phyloP scores from a whole-genome alignment of 257 asterid genomes.

The Nemophila menziesii region DNA sequence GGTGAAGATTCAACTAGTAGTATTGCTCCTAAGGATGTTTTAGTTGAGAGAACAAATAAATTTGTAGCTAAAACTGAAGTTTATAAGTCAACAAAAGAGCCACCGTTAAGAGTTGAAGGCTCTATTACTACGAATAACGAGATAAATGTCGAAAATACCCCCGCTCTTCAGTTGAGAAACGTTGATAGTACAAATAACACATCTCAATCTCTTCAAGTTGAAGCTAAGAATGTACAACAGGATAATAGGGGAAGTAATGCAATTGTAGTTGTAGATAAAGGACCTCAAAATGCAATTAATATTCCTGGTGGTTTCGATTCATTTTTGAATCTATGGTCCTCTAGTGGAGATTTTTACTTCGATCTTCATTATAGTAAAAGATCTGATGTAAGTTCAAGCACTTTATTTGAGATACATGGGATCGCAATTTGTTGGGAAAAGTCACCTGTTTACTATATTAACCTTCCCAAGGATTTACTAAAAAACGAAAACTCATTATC shows the following conservation, averaged over 20 bases:
- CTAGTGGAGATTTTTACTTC: conserved; percentile 54
- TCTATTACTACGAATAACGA: conserved; percentile 16
- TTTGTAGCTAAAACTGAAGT: conserved; percentile 18
- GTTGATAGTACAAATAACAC: conserved; percentile 22
- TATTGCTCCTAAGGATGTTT: conserved; percentile 29
- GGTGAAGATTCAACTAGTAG: conserved; percentile 64
- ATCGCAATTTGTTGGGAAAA: conserved; percentile 83
- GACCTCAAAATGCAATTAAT: conserved; percentile 59
- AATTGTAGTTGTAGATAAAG: conserved; percentile 35
- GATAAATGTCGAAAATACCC: conserved; percentile 5
- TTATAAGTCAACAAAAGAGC: conserved; percentile 25
- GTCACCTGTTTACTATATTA: conserved; percentile 79
- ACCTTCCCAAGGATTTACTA: conserved; percentile 72
- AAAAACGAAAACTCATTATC: conserved; percentile 22
- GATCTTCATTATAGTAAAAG: conserved; percentile 69
- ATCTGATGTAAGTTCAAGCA: conserved; percentile 43
- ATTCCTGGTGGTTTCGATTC: conserved; percentile 75
- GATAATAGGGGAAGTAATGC: conserved; percentile 23
- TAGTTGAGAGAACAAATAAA: conserved; percentile 18
- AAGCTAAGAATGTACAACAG: conserved; percentile 14
- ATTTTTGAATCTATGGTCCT: conserved; percentile 66
- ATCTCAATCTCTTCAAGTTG: conserved; percentile 20
- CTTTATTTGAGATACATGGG: conserved; percentile 84
- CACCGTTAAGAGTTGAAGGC: conserved; percentile 24
- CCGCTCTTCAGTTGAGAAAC: conserved; percentile 18